Conservation (phyloP, 768 basidiomycete species). For the Lentinula guzmanii region DNA sequence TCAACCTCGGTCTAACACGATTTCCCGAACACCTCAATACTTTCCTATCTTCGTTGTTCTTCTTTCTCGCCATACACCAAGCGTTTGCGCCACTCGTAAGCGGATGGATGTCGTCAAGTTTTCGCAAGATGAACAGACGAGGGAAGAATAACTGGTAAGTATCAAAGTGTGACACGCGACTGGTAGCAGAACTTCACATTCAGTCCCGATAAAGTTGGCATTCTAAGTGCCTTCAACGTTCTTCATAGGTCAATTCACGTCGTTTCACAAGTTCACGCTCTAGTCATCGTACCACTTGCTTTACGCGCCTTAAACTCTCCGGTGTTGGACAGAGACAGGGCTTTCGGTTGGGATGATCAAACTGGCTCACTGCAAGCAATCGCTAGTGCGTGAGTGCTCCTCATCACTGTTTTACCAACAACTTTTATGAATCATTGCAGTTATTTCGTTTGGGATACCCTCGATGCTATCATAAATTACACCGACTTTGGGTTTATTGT, state of each 20-base stretch:
- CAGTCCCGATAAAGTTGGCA: neutral
- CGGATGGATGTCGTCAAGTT: slow-evolving; percentile 37
- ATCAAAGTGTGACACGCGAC: too few relatives aligned
- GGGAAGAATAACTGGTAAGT: slow-evolving; percentile 60
- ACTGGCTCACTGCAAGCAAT: slow-evolving; percentile 60
- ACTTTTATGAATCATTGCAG: slow-evolving; percentile 21
- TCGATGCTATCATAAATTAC: slow-evolving; percentile 66
- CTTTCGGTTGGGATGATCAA: slow-evolving; percentile 65
- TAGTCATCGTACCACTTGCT: slow-evolving; percentile 62
- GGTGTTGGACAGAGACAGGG: slow-evolving; percentile 51
- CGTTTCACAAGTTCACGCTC: slow-evolving; percentile 68
- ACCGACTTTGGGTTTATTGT: slow-evolving; percentile 69
- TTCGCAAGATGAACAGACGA: slow-evolving; percentile 37
- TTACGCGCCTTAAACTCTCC: slow-evolving; percentile 43
- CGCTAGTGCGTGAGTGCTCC: slow-evolving; percentile 52
- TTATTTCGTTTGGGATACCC: slow-evolving; percentile 80
- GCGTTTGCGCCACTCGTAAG: slow-evolving; percentile 52
- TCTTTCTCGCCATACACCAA: slow-evolving; percentile 55
- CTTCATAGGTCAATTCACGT: slow-evolving; percentile 57
- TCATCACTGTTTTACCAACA: neutral
- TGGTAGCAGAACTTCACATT: too few relatives aligned
- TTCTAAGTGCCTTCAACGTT: neutral
- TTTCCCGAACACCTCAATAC: slow-evolving; percentile 51
- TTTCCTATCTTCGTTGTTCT: slow-evolving; percentile 45
- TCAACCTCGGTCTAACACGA: slow-evolving; percentile 41